Evolutionary conservation across 208 protist species (phyloP), one percentile per base, ranked within the genome.

Genomic region (Phytomonas sp.): DNA sequence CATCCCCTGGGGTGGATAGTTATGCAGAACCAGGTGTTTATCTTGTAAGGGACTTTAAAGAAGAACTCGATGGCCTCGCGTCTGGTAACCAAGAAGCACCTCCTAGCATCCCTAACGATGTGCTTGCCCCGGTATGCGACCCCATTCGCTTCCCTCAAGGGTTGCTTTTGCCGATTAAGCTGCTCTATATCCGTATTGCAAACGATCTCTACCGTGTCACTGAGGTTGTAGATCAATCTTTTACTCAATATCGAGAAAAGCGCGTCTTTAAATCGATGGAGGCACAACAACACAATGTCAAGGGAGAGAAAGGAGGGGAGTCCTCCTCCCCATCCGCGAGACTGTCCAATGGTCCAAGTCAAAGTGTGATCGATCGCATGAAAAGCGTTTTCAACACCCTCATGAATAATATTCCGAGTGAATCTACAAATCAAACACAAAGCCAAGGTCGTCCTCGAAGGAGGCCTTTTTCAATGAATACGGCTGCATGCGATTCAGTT

Each of bases 241-340:
- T 93, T 66, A 67, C 85, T 37, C 84, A 93, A 68, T 91, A 89
- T 76, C 75, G 82, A 34, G 75, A 89, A 73, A 76, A 82, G 71
- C 84, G 85, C 28, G 78, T 84, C 30, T 74, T 72, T 53, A 66
- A 74, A 28, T 20, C 72, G 1, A 61, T 29, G 34, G 20, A 30
- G 15, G 60, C 65, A 9, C 23, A 46, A 20, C 26, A 33, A 29
- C 43, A 11, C 34, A 33, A 70, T 11, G 28, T 8, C 13, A 66
- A 67, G 23, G 62, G 37, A 26, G 56, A 68, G n/a, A 61, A 43
- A 29, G 46, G 30, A 7, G 31, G 33, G 11, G 74, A 73, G 26
- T 65, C 26, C 53, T 64, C 62, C 6, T 37, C 59, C 4, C 70
- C 65, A 29, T 72, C 43, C 34, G 69, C 67, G 56, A 63, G 30